A percentile compares a stretch with the other conserved stretches of the same genome.
Evolutionary conservation across 441 rosid genomes (phyloP).

Genomic region (Kokia cookei): DNA sequence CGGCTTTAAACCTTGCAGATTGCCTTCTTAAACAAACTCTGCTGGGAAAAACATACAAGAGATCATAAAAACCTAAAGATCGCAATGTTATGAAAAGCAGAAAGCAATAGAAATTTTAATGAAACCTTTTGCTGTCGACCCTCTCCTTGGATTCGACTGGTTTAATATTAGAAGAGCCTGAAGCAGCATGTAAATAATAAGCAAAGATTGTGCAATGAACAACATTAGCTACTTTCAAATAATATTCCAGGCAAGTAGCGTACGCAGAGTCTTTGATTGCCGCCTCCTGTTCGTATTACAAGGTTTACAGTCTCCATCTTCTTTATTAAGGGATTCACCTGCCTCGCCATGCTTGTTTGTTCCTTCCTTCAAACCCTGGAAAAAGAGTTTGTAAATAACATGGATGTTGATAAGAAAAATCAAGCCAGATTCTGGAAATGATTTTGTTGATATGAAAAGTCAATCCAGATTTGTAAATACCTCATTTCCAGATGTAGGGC

Average conservation of each 20-base stretch:
- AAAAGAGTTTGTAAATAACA: constrained; percentile 10
- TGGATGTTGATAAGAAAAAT: background rate
- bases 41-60: background rate
- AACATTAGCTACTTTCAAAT: background rate
- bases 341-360: constrained; percentile 7
- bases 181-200: constrained; percentile 22
- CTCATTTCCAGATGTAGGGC: constrained; percentile 11
- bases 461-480: constrained; percentile 10
- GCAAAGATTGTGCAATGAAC: background rate
- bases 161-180: constrained; percentile 18
- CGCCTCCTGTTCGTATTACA: constrained; percentile 19
- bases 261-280: constrained; percentile 32
- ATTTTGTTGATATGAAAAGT: background rate
- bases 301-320: constrained; percentile 16
- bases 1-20: constrained; percentile 15
- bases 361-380: constrained; percentile 20
- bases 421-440: constrained; percentile 3
- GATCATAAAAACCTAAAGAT: background rate
- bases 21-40: constrained; percentile 21
- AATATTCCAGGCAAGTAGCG: constrained; percentile 6
- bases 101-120: background rate
- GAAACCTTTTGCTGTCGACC: constrained; percentile 24
- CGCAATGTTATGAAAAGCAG: background rate
- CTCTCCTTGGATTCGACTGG: constrained; percentile 24
- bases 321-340: constrained; percentile 10